Percentiles rank a stretch among this genome's conserved stretches.
phyloP scores from a whole-genome alignment of 495 filamentous ascomycete genomes.

The Bathelium albidoporum region DNA sequence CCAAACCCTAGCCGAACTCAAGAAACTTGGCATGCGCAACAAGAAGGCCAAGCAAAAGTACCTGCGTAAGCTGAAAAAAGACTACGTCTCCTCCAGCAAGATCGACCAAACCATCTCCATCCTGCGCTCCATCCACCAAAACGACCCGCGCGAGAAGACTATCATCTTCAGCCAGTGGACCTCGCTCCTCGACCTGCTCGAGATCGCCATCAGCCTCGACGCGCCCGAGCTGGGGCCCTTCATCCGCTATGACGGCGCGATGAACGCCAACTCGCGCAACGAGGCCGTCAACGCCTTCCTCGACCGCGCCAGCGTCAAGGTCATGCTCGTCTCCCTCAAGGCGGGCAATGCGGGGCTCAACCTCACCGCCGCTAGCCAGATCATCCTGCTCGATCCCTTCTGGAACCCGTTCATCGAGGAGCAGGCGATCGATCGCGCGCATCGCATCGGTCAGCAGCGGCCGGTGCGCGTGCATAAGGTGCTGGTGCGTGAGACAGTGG shows the following conservation, averaged over 20 bases:
- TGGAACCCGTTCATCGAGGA: conserved; percentile 96
- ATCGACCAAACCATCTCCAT: conserved; percentile 66
- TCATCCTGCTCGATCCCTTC: conserved; percentile 90
- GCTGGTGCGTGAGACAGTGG: conserved; percentile 67
- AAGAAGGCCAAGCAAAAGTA: conserved; percentile 56
- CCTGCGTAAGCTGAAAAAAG: conserved; percentile 51
- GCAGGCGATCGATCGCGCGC: conserved; percentile 87
- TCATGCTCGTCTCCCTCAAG: conserved; percentile 83
- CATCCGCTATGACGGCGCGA: conserved; percentile 78
- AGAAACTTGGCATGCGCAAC: conserved; percentile 53
- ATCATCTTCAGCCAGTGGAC: conserved; percentile 94
- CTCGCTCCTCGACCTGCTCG: conserved; percentile 79
- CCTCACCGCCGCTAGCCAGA: conserved; percentile 71
- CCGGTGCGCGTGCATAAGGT: conserved; percentile 74
- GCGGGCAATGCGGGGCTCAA: conserved; percentile 91
- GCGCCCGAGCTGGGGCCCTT: conserved; percentile 44
- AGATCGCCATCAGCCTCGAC: conserved; percentile 62
- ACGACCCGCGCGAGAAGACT: conserved; percentile 55
- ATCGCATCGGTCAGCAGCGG: conserved; percentile 75
- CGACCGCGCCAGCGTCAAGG: conserved; percentile 48
- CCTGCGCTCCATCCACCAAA: conserved; percentile 41
- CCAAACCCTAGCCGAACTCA: conserved; percentile 53
- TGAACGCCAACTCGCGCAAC: conserved; percentile 60
- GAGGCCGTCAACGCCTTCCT: conserved; percentile 59
- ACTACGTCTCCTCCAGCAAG: conserved; percentile 68